Base-by-base conservation (phyloP, 2,329 filamentous ascomycete species). In the Claviceps digitariae region DNA sequence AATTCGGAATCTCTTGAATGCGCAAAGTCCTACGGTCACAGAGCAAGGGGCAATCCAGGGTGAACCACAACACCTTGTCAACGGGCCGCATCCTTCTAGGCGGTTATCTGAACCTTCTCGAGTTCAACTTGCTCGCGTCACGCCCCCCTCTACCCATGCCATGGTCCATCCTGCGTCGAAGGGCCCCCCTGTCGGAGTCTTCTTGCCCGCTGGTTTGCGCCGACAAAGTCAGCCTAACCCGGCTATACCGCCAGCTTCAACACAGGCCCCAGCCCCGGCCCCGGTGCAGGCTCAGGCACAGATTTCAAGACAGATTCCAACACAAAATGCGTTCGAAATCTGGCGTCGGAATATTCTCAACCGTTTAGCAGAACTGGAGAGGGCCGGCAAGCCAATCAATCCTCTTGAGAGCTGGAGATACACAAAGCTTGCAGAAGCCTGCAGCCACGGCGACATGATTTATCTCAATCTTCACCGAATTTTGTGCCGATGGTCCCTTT, bases 381-480 rank as follows among this genome's bases (percentile, higher is more conserved):
- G 15, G 17, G 25, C 10, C n/a, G 17, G 31, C 8, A n/a, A 8
- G 31, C 13, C 7, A 9, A 29, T 64, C 21, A 64, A 64, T 52
- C 57, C 50, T 41, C 59, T 74, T 2, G 78, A 78, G 55, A 60
- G 62, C 46, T 69, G 69, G 25, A 74, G 84, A 31, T 69, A 81
- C 36, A 57, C 63, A n/a, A 70, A 86, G 8, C 67, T 90, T 13
- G 61, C 58, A 27, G 69, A 78, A 25, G 84, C 85, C 1, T 84
- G 81, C 57, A 45, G 57, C 1, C 59, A 63, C 0, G 64, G 73
- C 4, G 86, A 90, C 63, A 57, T 70, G 48, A 79, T 86, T 61
- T 90, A 84, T 62, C 59, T 89, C 50, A 71, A 75, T 6, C 63
- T 86, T 13, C 84, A 87, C 61, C 83, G 87, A 61, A 55, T 84